Evolutionary conservation across 2,329 filamentous ascomycete species (phyloP), one percentile per base, ranked within the genome.

Genomic region (Fusarium citri): DNA sequence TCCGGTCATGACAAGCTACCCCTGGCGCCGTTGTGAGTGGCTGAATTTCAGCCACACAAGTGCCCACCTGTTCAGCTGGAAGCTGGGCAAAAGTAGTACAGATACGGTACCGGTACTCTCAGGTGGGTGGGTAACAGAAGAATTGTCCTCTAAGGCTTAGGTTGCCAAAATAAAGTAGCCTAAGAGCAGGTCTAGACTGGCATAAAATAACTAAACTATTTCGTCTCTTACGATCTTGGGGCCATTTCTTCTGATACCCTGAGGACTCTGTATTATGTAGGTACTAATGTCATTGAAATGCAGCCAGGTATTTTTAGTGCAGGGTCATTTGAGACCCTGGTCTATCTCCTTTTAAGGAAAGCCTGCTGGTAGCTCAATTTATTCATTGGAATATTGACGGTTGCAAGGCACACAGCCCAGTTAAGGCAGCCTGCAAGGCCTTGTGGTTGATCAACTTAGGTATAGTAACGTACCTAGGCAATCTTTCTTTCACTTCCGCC

Each of bases 371-470:
- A 57, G 40, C 26, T 64, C 51, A 57, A 57, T 37, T 42, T 25
- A n/a, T 53, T 28, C 49, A 41, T 28, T 42, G 14, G 26, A 41
- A n/a, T 53, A 62, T 31, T 43, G 20, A 23, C 42, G 18, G 28
- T 40, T 48, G 30, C 47, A 66, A 60, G 61, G 23, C 28, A 60
- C 47, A 48, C 61, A 64, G 37, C 42, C 68, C 48, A 47, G 37
- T 51, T 55, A 56, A 71, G 68, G 68, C 68, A 58, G 68, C 40
- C 59, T 34, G 31, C 64, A 55, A 69, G 68, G 64, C 68, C 34
- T 68, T 71, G 34, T 37, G 49, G 22, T 34, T 40, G 48, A 37
- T 37, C 34, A 37, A 37, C 18, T 10, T 18, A 34, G 16, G 31
- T 31, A 6, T 14, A 14, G 28, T 30, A 14, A 1, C 14, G 14